Evolutionary conservation across 495 filamentous ascomycete genomes (phyloP).

Genomic region (Geopyxis carbonaria): DNA sequence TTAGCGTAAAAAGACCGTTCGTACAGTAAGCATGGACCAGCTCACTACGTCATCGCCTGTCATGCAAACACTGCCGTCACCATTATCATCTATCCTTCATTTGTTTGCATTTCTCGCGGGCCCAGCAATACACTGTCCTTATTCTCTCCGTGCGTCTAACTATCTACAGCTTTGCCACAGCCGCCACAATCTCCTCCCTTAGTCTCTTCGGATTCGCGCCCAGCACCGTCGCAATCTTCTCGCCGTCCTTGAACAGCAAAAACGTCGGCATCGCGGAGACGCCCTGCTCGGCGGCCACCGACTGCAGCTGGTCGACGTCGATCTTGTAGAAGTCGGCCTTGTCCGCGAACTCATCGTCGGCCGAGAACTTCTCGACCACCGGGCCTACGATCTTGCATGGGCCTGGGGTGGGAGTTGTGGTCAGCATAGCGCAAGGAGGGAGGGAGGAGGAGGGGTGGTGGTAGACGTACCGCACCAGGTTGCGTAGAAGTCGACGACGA

Average conservation of each 20-base stretch:
- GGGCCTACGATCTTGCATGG: conserved; percentile 86
- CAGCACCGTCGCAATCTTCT: conserved; percentile 49
- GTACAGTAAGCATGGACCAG: too few species aligned
- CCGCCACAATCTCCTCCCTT: too few species aligned
- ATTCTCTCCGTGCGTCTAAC: too few species aligned
- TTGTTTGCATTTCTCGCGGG: too few species aligned
- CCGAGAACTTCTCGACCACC: conserved; percentile 44
- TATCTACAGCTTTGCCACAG: too few species aligned
- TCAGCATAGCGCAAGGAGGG: conserved; percentile 8
- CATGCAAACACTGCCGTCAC: too few species aligned
- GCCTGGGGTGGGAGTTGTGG: conserved; percentile 8
- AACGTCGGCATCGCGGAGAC: conserved; percentile 95
- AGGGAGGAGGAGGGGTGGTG: too few species aligned
- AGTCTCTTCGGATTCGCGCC: conserved; percentile 62
- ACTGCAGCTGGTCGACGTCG: conserved; percentile 69
- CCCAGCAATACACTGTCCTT: too few species aligned
- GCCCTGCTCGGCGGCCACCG: conserved; percentile 60
- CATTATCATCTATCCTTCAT: too few species aligned
- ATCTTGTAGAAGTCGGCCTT: conserved; percentile 76
- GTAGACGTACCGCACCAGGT: conserved; percentile 56
- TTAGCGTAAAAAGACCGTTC: too few species aligned
- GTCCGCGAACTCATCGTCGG: conserved; percentile 32
- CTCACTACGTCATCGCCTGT: too few species aligned
- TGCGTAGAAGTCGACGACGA: conserved; percentile 77
- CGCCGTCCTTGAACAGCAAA: conserved; percentile 60